A percentile compares a stretch with the other conserved stretches of the same genome.
phyloP scores from a whole-genome alignment of 177 flowering plant species.

The Vitis hybrid region DNA sequence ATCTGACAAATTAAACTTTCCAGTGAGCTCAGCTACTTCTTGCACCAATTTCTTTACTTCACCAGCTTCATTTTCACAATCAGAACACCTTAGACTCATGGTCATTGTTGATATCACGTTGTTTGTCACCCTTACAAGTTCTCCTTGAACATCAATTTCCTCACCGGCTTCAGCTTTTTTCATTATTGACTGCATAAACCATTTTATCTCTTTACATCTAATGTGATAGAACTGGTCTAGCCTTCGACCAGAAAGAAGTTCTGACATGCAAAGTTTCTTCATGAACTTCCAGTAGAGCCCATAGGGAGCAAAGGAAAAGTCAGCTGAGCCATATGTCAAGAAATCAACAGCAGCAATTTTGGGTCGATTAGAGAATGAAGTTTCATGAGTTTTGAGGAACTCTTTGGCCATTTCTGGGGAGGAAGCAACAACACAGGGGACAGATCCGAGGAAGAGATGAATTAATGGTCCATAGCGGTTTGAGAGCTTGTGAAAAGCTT shows the following conservation, averaged over 20 bases:
- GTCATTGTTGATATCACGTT: conserved; percentile 15
- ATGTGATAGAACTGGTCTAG: conserved; percentile 6
- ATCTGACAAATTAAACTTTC: conserved; percentile 26
- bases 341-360: conserved; percentile 12
- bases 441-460: conserved; percentile 20
- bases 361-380: conserved; percentile 22
- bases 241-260: conserved; percentile 23
- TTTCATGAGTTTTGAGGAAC: conserved; percentile 25
- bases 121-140: conserved; percentile 12
- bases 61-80: neutral
- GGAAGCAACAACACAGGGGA: conserved; percentile 27
- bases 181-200: neutral
- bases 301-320: conserved; percentile 26
- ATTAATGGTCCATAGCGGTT: conserved; percentile 22
- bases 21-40: conserved; percentile 20
- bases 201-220: neutral
- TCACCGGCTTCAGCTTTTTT: neutral
- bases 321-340: conserved; percentile 26
- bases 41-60: conserved; percentile 16
- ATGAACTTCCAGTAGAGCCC: conserved; percentile 33
- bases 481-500: conserved; percentile 25
- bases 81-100: conserved; percentile 7
- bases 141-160: conserved; percentile 12
- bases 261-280: conserved; percentile 27
- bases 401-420: conserved; percentile 9